These are phyloP conservation scores for Microstroma glucosiphilum DNA, from an alignment of 1,284 basidiomycete genomes.

Conservation along the genomic window DNA sequence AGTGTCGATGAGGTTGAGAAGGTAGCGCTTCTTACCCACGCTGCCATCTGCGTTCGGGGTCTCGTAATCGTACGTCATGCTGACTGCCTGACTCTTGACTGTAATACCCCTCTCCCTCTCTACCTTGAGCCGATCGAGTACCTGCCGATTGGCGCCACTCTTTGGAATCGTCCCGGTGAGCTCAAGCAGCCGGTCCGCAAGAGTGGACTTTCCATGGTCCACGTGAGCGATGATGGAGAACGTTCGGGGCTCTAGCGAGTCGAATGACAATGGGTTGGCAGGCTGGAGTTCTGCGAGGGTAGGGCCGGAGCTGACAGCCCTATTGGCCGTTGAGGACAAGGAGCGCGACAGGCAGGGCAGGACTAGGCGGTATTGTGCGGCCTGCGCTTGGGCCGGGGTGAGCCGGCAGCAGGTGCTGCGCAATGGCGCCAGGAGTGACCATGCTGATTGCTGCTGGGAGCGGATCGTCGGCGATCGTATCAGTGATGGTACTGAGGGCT, in stretches of 20 bases:
- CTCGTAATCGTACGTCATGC: slow-evolving; percentile 43
- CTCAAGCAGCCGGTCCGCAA: slow-evolving; percentile 49
- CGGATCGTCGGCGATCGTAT: too few species aligned
- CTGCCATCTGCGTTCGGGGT: neutral
- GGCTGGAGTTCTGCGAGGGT: neutral
- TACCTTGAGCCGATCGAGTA: slow-evolving; percentile 66
- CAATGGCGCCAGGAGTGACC: too few species aligned
- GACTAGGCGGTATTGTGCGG: too few species aligned
- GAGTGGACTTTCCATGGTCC: slow-evolving; percentile 50
- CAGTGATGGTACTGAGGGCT: too few species aligned
- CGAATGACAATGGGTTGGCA: neutral
- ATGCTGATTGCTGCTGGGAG: too few species aligned
- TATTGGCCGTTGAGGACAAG: too few species aligned
- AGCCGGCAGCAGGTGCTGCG: too few species aligned
- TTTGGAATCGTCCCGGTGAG: slow-evolving; percentile 45
- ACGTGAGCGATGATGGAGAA: slow-evolving; percentile 50
- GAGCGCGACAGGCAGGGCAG: too few species aligned
- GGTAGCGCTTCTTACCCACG: slow-evolving; percentile 23
- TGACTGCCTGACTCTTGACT: slow-evolving; percentile 57
- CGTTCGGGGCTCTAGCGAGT: slow-evolving; percentile 9
- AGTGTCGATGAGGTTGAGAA: slow-evolving; percentile 95
- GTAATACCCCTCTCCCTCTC: slow-evolving; percentile 91
- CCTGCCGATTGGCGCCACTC: slow-evolving; percentile 38
- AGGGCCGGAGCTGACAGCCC: too few species aligned
- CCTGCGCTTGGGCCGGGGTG: too few species aligned